Percentiles rank a stretch among this genome's conserved stretches.
Evolutionary conservation across 805 yeast genomes (phyloP).

Genomic region (Yamadazyma olivae): DNA sequence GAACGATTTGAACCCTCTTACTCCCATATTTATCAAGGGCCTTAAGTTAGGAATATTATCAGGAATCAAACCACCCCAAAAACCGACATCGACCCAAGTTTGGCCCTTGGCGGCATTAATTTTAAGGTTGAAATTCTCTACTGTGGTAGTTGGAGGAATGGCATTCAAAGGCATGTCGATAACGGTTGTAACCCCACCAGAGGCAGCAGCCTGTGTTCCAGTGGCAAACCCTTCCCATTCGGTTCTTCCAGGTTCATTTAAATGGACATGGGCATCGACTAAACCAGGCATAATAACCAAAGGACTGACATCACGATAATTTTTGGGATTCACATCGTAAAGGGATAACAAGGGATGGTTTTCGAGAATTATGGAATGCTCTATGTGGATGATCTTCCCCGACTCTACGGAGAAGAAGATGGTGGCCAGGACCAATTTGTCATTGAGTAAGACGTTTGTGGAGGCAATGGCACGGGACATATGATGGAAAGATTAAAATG

Average conservation of each 20-base stretch:
- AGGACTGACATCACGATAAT: slow-evolving; percentile 58
- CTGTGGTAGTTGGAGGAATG: slow-evolving; percentile 89
- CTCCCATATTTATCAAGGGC: slow-evolving; percentile 82
- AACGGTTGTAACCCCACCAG: slow-evolving; percentile 96
- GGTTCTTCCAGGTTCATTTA: slow-evolving; percentile 96
- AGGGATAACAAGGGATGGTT: slow-evolving; percentile 37
- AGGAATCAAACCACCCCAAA: slow-evolving; percentile 96
- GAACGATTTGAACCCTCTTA: slow-evolving; percentile 91
- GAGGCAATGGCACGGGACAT: slow-evolving; percentile 69
- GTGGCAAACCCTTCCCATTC: slow-evolving; percentile 99
- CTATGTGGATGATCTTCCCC: slow-evolving; percentile 56
- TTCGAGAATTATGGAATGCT: slow-evolving; percentile 23
- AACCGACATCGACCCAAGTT: slow-evolving; percentile 90
- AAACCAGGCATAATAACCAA: slow-evolving; percentile 79
- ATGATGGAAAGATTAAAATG: no score
- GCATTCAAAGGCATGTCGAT: slow-evolving; percentile 96
- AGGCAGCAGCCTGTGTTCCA: slow-evolving; percentile 91
- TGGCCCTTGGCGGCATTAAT: slow-evolving; percentile 75
- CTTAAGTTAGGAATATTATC: slow-evolving; percentile 63
- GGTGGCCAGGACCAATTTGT: slow-evolving; percentile 54
- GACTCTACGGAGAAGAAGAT: slow-evolving; percentile 51
- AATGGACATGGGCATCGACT: slow-evolving; percentile 90
- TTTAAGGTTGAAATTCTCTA: slow-evolving; percentile 71
- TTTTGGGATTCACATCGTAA: slow-evolving; percentile 41
- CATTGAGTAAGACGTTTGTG: slow-evolving; percentile 50